These are phyloP conservation scores for Asparagopsis taxiformis DNA, from an alignment of 31 red algal genomes.

Conservation along the genomic window DNA sequence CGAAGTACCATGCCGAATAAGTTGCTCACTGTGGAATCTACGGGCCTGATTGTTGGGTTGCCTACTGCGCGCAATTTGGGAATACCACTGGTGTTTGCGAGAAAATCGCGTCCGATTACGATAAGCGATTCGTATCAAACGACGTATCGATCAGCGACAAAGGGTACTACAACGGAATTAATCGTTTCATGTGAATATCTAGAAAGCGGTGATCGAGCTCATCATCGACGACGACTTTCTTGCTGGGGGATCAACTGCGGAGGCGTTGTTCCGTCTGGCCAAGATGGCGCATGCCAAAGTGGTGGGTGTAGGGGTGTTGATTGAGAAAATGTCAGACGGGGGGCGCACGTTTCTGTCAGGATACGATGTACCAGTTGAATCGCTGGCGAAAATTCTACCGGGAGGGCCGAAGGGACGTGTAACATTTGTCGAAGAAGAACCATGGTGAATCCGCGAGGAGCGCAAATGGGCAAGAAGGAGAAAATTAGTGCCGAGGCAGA, in stretches of 20 bases:
- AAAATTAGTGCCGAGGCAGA: conserved; percentile 1
- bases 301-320: conserved; percentile 88
- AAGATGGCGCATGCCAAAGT: conserved; percentile 84
- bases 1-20: conserved; percentile 78
- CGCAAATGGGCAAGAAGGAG: conserved; percentile 5
- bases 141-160: conserved; percentile 78
- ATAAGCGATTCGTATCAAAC: conserved; percentile 91
- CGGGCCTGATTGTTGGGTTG: conserved; percentile 81
- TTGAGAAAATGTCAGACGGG: conserved; percentile 84
- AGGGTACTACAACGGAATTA: conserved; percentile 79
- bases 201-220: conserved; percentile 63
- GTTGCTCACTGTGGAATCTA: conserved; percentile 91
- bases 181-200: conserved; percentile 86
- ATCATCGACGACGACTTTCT: conserved; percentile 97
- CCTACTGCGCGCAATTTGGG: conserved; percentile 53
- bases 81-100: conserved; percentile 85
- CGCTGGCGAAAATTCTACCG: conserved; percentile 75
- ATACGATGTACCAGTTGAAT: conserved; percentile 90
- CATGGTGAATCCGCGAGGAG: conserved; percentile 15
- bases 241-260: conserved; percentile 82
- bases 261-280: conserved; percentile 90
- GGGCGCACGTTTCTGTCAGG: conserved; percentile 85
- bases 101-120: conserved; percentile 78
- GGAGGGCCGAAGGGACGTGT: conserved; percentile 45
- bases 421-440: conserved; percentile 56